Evolutionary conservation across 176 grass and related monocot genomes (phyloP), one percentile per base, ranked within the genome.

Genomic region (Puya raimondii): DNA sequence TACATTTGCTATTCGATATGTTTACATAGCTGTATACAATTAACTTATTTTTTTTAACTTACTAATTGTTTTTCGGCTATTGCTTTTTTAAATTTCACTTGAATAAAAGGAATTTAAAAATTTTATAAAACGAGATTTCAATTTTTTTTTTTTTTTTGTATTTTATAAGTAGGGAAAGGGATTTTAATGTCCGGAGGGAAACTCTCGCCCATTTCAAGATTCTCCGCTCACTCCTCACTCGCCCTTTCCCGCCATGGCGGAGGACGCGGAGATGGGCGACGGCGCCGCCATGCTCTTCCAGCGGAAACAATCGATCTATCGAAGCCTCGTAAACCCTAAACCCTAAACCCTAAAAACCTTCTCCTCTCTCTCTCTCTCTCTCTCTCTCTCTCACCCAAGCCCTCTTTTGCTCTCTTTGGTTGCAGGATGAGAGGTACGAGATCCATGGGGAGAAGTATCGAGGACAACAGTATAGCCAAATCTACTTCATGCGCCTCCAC

Each of bases 391-490:
- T 59, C 3, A 1, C 13, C 3, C 6, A 58, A 58, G 1, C 15
- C 54, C 54, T 9, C 14, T 1, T 1, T 59, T 7, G 54, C 4
- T 59, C 14, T 59, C 4, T 59, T 59, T 74, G 70, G 51, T 63
- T 64, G 69, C 85, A 99, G 94, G 89, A 99, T 53, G 89, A 88
- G 77, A 72, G 89, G 82, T 99, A 83, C 67, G 87, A 47, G 64
- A 84, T 99, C 71, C 94, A 85, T 26, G 80, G 82, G 48, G 94
- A 99, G 94, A 82, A 49, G 89, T 99, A 99, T 72, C 83, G 85
- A 69, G 94, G 89, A 15, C 94, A 99, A 84, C 89, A 93, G 74
- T 99, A 90, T 79, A 93, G 89, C 77, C 94, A 99, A 21, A 93
- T 99, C 77, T 99, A 99, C 86, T 99, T 78, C 82, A 92, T 81